phyloP scores from a whole-genome alignment of 2,329 filamentous ascomycete species.

The Pyricularia pennisetigena region DNA sequence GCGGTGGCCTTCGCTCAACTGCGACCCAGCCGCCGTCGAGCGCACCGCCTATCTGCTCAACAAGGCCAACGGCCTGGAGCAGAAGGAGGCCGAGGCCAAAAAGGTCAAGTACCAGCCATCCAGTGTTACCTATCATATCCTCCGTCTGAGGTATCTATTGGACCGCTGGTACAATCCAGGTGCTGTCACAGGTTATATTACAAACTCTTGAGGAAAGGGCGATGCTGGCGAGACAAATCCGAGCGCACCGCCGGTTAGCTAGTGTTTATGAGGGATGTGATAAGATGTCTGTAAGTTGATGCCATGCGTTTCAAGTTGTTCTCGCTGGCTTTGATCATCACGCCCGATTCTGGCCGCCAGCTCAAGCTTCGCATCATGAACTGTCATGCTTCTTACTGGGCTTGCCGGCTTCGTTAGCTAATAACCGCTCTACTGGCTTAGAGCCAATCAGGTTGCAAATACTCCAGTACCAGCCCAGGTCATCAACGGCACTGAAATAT shows the following conservation, averaged over 20 bases:
- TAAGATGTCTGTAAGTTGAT: not conserved
- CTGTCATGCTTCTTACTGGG: not conserved
- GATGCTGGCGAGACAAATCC: not conserved
- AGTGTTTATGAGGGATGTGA: not conserved
- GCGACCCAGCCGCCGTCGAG: not conserved
- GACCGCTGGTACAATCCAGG: conserved; percentile 5
- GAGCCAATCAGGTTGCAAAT: not conserved
- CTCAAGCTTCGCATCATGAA: not conserved
- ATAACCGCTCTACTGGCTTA: not conserved
- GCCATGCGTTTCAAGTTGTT: not conserved
- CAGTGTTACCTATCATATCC: not conserved
- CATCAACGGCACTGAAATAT: not conserved
- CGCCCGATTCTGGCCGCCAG: not conserved
- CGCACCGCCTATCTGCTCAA: not conserved
- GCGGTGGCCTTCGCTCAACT: not conserved
- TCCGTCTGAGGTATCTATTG: conserved; percentile 5
- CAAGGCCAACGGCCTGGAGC: conserved; percentile 4
- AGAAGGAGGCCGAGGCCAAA: conserved; percentile 1
- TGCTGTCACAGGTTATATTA: conserved; percentile 2
- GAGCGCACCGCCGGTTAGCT: not conserved
- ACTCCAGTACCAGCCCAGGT: not conserved
- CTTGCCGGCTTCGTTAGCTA: not conserved
- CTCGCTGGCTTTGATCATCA: not conserved
- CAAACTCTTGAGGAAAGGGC: not conserved
- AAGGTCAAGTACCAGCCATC: conserved; percentile 5